A percentile compares a stretch with the other conserved stretches of the same genome.
These are phyloP conservation scores for Metschnikowia amazonensis DNA, from an alignment of 805 yeast genomes.

Conservation along the genomic window DNA sequence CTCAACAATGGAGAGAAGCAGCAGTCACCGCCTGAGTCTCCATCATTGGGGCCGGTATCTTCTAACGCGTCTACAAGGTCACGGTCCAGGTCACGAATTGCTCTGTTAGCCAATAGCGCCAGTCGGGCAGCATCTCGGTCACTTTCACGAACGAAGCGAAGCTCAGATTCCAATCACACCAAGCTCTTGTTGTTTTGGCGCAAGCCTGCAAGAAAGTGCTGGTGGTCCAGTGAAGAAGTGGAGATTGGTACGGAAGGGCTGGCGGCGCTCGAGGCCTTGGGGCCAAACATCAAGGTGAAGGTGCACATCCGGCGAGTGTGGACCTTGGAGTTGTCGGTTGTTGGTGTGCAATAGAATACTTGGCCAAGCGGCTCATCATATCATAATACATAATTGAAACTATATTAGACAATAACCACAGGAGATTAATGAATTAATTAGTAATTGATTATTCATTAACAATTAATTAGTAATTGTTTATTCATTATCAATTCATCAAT, in stretches of 20 bases:
- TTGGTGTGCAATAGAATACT: slow-evolving; percentile 62
- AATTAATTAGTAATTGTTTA: too few relatives aligned
- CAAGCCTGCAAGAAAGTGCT: slow-evolving; percentile 96
- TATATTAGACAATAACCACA: too few relatives aligned
- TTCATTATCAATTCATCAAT: too few relatives aligned
- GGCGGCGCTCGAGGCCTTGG: slow-evolving; percentile 20
- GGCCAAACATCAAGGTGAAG: slow-evolving; percentile 42
- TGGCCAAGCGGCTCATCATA: background rate
- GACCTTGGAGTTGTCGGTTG: slow-evolving; percentile 89
- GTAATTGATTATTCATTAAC: too few relatives aligned
- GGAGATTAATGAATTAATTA: too few relatives aligned
- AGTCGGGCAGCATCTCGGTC: slow-evolving; percentile 58
- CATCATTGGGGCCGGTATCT: slow-evolving; percentile 40
- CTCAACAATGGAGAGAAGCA: slow-evolving; percentile 36
- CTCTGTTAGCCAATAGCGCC: slow-evolving; percentile 54
- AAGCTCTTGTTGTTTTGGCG: slow-evolving; percentile 91
- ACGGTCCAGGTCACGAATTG: slow-evolving; percentile 48
- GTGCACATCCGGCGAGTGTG: slow-evolving; percentile 92
- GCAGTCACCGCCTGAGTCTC: slow-evolving; percentile 41
- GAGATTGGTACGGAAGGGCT: slow-evolving; percentile 39
- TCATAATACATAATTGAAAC: background rate
- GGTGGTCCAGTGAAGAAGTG: slow-evolving; percentile 80
- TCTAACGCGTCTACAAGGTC: slow-evolving; percentile 36
- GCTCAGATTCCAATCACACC: slow-evolving; percentile 39
- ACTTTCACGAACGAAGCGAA: slow-evolving; percentile 45